Base-by-base conservation (phyloP, 2,329 filamentous ascomycete genomes). In the Colletotrichum lupini region DNA sequence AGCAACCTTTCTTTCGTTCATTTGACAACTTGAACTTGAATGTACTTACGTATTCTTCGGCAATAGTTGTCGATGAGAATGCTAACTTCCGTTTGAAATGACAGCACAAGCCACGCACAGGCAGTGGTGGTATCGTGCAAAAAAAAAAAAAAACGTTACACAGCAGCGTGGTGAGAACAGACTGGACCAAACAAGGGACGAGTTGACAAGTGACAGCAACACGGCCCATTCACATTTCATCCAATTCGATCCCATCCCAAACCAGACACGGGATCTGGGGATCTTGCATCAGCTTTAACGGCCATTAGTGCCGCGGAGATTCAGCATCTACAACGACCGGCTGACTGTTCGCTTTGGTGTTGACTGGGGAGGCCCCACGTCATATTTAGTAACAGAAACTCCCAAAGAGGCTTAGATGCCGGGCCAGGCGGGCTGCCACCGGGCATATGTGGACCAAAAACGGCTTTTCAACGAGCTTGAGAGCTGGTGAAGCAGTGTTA, bases 341-440 rank as follows among this genome's bases (percentile, higher is more conserved):
- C 59, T 70, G 46, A 71, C 14, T 42, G 32, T 49, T 46, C 46
- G 64, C 65, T 69, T 30, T 60, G 63, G 57, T 63, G 52, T 55
- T 64, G 55, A 57, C 53, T 26, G 28, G 68, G 57, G 57, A 52
- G 67, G 67, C 26, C 22, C 32, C 35, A 71, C 74, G 71, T 77
- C 69, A 75, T 75, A 75, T 77, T 79, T 76, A 75, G 76, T 79
- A 79, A 78, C 67, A 79, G 75, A 77, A 78, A 78, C 72, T 72
- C 76, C 53, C 56, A 68, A 76, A 67, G 6, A 7, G 75, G 76
- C 32, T 67, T 76, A 72, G 72, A 12, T 55, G n/a, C 73, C 67
- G 73, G 53, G 32, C 67, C 66, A 37, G 61, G 68, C 73, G 65
- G 65, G 46, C 59, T 66, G 46, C 58, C 66, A 26, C 58, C 59